Conservation (phyloP, 148 eudicot species). For the Cornus florida region DNA sequence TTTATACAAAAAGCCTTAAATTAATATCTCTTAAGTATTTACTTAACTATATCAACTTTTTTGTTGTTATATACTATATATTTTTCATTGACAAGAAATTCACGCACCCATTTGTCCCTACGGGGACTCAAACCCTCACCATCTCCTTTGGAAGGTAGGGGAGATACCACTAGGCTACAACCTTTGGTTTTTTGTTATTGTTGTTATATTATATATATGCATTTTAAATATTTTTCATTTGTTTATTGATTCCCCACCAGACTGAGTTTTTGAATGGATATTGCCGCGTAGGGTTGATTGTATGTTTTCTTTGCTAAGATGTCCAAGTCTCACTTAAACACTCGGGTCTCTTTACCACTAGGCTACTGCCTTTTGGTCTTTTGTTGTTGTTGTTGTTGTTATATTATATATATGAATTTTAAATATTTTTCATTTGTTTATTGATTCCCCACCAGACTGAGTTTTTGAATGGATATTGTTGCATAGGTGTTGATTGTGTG, state of each 20-base stretch:
- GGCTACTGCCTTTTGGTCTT: no score
- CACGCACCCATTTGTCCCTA: no score
- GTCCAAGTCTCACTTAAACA: constrained; percentile 93
- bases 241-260: background rate
- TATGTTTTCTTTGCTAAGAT: background rate
- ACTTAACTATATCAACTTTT: background rate
- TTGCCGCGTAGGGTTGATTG: constrained; percentile 4
- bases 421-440: background rate
- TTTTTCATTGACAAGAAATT: no score
- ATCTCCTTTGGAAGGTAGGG: no score
- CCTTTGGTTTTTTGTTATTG: no score
- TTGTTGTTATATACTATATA: no score
- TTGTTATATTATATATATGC: background rate
- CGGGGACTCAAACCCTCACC: no score
- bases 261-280: background rate
- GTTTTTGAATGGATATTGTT: background rate
- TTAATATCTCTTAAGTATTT: background rate
- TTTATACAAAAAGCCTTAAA: background rate
- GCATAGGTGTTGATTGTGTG: background rate
- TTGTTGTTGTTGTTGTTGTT: background rate
- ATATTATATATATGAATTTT: background rate
- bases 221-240: background rate
- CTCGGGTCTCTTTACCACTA: constrained; percentile 98
- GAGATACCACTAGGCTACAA: no score
- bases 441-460: background rate